These are phyloP conservation scores for Botrytis fabae DNA, from an alignment of 2,329 filamentous ascomycete species.

Conservation along the genomic window DNA sequence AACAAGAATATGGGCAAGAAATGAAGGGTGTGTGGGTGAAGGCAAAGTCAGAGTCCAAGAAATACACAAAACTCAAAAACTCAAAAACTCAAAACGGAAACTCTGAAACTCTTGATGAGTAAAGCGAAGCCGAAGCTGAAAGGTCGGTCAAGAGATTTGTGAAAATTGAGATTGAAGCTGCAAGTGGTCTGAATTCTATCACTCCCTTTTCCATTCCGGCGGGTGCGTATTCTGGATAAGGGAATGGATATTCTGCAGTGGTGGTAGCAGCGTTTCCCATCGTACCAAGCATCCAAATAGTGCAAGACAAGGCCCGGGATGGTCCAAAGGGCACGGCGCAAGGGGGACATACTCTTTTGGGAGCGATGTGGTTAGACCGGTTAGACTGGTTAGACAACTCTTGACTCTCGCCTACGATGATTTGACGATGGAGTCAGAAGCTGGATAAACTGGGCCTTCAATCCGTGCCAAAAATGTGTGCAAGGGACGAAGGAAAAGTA, in stretches of 20 bases:
- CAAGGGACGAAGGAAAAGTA: slow-evolving; percentile 2
- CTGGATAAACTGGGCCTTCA: not conserved
- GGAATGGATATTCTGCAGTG: slow-evolving; percentile 5
- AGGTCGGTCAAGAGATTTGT: slow-evolving; percentile 3
- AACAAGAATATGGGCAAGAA: slow-evolving; percentile 7
- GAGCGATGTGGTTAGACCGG: not conserved
- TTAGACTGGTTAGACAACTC: not conserved
- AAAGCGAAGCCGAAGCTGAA: not conserved
- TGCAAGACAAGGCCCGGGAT: slow-evolving; percentile 18
- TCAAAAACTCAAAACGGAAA: slow-evolving; percentile 1
- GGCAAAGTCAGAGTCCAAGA: not conserved
- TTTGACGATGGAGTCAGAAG: not conserved
- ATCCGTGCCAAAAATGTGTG: not conserved
- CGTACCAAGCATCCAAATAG: slow-evolving; percentile 8
- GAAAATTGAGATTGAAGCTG: slow-evolving; percentile 5
- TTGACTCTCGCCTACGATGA: slow-evolving; percentile 4
- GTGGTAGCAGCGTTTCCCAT: slow-evolving; percentile 12
- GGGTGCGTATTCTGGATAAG: slow-evolving; percentile 9
- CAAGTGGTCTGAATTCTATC: slow-evolving; percentile 20
- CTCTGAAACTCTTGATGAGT: not conserved
- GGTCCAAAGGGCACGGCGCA: slow-evolving; percentile 4
- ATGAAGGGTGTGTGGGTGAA: not conserved
- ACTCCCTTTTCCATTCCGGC: slow-evolving; percentile 17
- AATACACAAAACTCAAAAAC: slow-evolving; percentile 1
- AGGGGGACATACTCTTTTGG: slow-evolving; percentile 9